Base-by-base conservation (phyloP, 768 basidiomycete genomes). In the Chalciporus piperatus region DNA sequence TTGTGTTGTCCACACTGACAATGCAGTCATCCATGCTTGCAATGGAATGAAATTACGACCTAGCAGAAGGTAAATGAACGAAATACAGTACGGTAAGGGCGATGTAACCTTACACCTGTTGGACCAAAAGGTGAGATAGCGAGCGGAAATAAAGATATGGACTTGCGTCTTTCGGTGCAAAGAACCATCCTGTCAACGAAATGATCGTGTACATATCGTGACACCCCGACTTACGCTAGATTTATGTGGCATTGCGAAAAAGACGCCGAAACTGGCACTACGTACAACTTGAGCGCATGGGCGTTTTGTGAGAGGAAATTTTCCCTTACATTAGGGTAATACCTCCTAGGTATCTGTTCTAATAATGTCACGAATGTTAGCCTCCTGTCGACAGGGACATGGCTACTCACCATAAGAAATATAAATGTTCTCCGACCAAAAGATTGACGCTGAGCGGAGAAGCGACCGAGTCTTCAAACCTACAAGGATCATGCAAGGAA, bases 1-100 rank as follows among this genome's bases (percentile, higher is more conserved):
- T 50, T 50, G 48, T 7, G 42, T 41, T 28, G 39, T 41, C 48
- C 48, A 50, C 11, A 41, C 13, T 22, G 41, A 33, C 35, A 50
- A 28, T 6, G 48, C 48, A 20, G 48, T 50, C 25, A 39, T 41
- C 48, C 48, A 50, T 8, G 41, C 48, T 32, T 50, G 48, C 17
- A 50, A 50, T 7, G n/a, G 17, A 20, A 50, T 27, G 25, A 30
- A 50, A 27, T 42, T 35, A 41, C 27, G 11, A 25, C 40, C 48
- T 50, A 19, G 4, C 10, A 14, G 16, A n/a, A 5, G 25, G 19
- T 39, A 23, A 27, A 20, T 43, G 42, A 43, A 17, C 25, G 25
- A 43, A 16, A 43, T 23, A 43, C 25, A 28, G 5, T 13, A 4
- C 12, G 9, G 12, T 12, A 13, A 43, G n/a, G 16, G 25, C 25